Evolutionary conservation across 2,329 filamentous ascomycete genomes (phyloP), one percentile per base, ranked within the genome.

Genomic region (Fusarium sp.): DNA sequence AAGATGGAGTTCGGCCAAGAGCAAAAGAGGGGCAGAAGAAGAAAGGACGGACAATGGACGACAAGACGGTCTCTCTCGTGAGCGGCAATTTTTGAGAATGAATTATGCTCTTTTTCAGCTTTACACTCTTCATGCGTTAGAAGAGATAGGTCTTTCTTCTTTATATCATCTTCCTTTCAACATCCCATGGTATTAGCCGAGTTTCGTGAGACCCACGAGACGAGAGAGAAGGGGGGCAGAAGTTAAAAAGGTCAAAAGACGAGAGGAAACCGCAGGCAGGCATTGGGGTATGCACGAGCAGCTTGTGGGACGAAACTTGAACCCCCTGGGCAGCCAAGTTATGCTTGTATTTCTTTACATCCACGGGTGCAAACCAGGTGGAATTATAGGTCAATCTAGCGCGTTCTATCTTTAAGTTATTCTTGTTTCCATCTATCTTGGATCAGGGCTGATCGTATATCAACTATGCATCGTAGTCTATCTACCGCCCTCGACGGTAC

Each of bases 291-390:
- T 56, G 41, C 45, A 53, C 28, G 54, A 37, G 25, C 16, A 41
- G 66, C 41, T 51, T 56, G 59, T 68, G 66, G 66, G 66, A 66
- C 42, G 40, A 51, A 37, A 30, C 20, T 49, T 48, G 37, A 55
- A 51, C 34, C 48, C 47, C 55, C 37, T 34, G 45, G 37, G 41
- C 40, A 61, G 45, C 37, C 46, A 45, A 51, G 54, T 53, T 42
- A 48, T 64, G 60, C 56, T 69, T 55, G 59, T 65, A 60, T 60
- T 61, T 64, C 66, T 34, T 65, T 56, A 53, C 45, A 56, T 47
- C 53, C 60, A 68, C 55, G 25, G 65, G 45, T 68, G 50, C 54
- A 20, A 42, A 34, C 55, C 54, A 37, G 47, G 42, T 51, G 47
- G 42, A 23, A 41, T 45, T 45, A 69, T 49, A 57, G 55, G 66